phyloP scores from a whole-genome alignment of 2,329 filamentous ascomycete genomes.

The Calonectria multiphialidica region DNA sequence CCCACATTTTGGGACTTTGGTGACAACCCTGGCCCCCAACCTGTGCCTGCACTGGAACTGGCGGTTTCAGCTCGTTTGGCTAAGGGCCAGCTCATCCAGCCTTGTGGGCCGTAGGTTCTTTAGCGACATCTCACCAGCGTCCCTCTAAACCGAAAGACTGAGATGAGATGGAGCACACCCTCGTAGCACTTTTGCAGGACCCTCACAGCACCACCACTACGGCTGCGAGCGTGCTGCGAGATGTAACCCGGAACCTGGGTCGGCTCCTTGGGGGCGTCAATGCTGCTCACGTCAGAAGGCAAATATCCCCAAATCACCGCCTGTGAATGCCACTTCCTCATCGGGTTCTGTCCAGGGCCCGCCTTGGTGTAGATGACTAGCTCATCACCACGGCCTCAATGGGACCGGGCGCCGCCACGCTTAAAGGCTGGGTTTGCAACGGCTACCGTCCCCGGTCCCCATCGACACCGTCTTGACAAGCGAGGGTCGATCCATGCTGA shows the following conservation, averaged over 20 bases:
- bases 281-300: constrained; percentile 27
- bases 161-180: constrained; percentile 4
- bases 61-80: constrained; percentile 24
- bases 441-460: constrained; percentile 8
- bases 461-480: neutral
- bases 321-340: neutral
- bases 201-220: too few species aligned
- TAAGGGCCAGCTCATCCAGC: constrained; percentile 33
- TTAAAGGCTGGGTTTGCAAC: neutral
- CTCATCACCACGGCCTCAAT: neutral
- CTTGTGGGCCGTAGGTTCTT: constrained; percentile 23
- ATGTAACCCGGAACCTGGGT: neutral
- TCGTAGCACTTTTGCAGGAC: neutral
- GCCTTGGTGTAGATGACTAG: neutral
- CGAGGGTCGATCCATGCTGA: constrained; percentile 9
- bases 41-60: constrained; percentile 10
- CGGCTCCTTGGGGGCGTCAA: neutral
- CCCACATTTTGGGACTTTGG: constrained; percentile 27
- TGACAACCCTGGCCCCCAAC: neutral
- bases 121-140: constrained; percentile 14
- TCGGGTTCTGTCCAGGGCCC: neutral
- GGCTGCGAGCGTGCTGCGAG: too few species aligned
- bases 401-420: neutral
- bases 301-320: neutral
- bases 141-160: neutral